phyloP scores from a whole-genome alignment of 1,284 basidiomycete genomes.

The Laetiporus sulphureus region DNA sequence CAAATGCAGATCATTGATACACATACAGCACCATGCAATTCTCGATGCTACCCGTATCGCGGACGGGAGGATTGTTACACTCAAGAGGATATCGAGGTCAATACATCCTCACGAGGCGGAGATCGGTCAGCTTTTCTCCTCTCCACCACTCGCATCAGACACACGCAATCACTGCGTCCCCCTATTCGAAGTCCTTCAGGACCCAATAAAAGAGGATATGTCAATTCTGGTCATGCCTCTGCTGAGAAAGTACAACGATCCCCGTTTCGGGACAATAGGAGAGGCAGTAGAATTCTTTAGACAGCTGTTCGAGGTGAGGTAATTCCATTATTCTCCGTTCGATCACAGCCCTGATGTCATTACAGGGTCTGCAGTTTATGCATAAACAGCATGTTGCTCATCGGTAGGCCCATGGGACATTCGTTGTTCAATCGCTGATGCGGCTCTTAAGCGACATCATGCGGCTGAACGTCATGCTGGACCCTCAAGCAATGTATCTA shows the following conservation, averaged over 20 bases:
- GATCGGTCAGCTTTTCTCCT: conserved; percentile 15
- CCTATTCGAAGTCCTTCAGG: conserved; percentile 18
- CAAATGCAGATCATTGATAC: not conserved
- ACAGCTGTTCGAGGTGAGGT: conserved; percentile 21
- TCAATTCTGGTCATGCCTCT: conserved; percentile 23
- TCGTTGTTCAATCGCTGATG: not conserved
- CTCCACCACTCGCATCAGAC: conserved; percentile 10
- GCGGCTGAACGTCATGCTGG: conserved; percentile 33
- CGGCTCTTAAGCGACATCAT: conserved; percentile 31
- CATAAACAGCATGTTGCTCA: conserved; percentile 15
- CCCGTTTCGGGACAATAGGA: conserved; percentile 17
- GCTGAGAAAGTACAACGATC: conserved; percentile 14
- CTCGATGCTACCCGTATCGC: conserved; percentile 19
- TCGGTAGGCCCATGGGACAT: conserved; percentile 7
- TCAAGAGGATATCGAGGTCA: conserved; percentile 12
- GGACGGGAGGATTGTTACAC: conserved; percentile 14
- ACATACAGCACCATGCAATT: conserved; percentile 5
- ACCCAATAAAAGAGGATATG: conserved; percentile 9
- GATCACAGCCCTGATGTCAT: not conserved
- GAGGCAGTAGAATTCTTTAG: conserved; percentile 22
- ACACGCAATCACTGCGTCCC: conserved; percentile 23
- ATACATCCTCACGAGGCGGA: conserved; percentile 14
- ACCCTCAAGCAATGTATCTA: conserved; percentile 23
- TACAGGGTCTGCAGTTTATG: conserved; percentile 15
- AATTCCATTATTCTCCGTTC: not conserved